These are phyloP conservation scores for Gossypium mustelinum DNA, from an alignment of 345 rosid genomes.

Conservation along the genomic window DNA sequence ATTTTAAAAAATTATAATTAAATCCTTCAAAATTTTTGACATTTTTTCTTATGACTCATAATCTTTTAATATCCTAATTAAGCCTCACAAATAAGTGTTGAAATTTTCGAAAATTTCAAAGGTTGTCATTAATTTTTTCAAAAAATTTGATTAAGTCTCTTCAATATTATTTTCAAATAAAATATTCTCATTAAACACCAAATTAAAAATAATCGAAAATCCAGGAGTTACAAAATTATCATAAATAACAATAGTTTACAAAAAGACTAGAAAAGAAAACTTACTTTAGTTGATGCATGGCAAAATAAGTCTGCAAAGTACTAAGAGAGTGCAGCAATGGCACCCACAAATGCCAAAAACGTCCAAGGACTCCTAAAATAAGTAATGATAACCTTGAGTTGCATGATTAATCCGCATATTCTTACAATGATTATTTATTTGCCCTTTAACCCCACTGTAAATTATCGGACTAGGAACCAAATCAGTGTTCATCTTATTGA, in stretches of 20 bases:
- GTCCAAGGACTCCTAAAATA: constrained; percentile 1
- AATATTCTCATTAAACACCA: too few relatives aligned
- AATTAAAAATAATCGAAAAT: too few relatives aligned
- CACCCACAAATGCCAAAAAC: neutral
- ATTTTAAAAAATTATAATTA: too few relatives aligned
- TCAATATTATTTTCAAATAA: too few relatives aligned
- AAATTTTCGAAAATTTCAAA: neutral
- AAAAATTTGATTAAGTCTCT: too few relatives aligned
- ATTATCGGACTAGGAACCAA: neutral
- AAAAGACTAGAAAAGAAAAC: neutral
- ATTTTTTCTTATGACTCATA: too few relatives aligned
- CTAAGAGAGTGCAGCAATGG: neutral
- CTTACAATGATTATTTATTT: neutral
- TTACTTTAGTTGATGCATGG: neutral
- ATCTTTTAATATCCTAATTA: too few relatives aligned
- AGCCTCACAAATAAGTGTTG: too few relatives aligned
- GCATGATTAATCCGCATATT: neutral
- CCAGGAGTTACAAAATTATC: too few relatives aligned
- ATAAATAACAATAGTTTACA: neutral
- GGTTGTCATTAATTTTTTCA: too few relatives aligned
- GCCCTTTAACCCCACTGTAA: neutral
- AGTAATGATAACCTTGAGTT: constrained; percentile 7
- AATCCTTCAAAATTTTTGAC: too few relatives aligned
- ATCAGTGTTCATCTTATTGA: constrained; percentile 9
- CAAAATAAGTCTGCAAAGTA: neutral